Conservation (phyloP, 1,284 basidiomycete genomes). For the Rhizopogon hawkerae region DNA sequence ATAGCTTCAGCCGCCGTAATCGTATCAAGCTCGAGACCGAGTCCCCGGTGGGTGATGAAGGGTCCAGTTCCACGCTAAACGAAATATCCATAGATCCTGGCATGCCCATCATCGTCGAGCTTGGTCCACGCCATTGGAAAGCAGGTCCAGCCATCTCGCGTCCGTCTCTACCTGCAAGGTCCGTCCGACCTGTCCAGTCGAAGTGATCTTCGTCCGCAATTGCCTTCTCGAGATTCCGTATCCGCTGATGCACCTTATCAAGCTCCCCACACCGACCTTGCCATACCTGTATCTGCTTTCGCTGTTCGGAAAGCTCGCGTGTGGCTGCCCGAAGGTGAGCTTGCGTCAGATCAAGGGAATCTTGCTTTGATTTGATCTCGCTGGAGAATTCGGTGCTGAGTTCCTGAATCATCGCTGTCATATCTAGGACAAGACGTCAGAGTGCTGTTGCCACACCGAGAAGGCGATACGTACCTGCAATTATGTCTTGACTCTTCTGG, state of each 20-base stretch:
- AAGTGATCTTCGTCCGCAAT: slow-evolving; percentile 69
- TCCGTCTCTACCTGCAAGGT: slow-evolving; percentile 50
- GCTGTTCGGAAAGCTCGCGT: slow-evolving; percentile 81
- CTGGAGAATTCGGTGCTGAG: slow-evolving; percentile 72
- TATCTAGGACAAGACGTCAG: slow-evolving; percentile 42
- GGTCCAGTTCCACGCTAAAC: slow-evolving; percentile 57
- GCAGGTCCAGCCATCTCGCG: slow-evolving; percentile 39
- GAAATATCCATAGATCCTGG: slow-evolving; percentile 47
- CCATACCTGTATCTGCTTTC: slow-evolving; percentile 73
- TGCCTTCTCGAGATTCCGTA: slow-evolving; percentile 75
- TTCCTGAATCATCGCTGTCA: slow-evolving; percentile 75
- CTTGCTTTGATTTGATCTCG: slow-evolving; percentile 84
- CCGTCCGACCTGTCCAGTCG: slow-evolving; percentile 85
- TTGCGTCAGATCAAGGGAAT: slow-evolving; percentile 78
- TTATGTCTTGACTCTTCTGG: slow-evolving; percentile 85
- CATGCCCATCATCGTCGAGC: slow-evolving; percentile 50
- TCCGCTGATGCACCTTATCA: slow-evolving; percentile 69
- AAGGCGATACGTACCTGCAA: slow-evolving; percentile 50
- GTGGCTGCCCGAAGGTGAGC: slow-evolving; percentile 84
- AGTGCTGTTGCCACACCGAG: slow-evolving; percentile 1
- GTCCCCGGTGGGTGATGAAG: slow-evolving; percentile 55
- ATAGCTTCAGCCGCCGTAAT: slow-evolving; percentile 68
- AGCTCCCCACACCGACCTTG: slow-evolving; percentile 65
- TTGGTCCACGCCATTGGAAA: slow-evolving; percentile 62
- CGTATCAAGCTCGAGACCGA: slow-evolving; percentile 54